Evolutionary conservation across 192 early-diverging fungal genomes (phyloP).

Genomic region (Phycomyces nitens): DNA sequence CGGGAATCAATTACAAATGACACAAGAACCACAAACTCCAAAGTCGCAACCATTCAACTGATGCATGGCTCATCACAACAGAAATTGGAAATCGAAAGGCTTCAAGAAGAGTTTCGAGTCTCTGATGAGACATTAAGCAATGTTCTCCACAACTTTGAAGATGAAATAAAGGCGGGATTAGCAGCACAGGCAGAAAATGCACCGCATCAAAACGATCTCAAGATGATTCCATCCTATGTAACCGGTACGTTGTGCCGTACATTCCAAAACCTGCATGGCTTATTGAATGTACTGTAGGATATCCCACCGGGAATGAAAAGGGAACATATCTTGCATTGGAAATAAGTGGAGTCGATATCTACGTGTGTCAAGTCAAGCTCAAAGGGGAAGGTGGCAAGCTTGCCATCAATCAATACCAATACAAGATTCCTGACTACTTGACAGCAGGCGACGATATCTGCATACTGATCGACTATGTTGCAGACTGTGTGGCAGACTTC

Average conservation of each 20-base stretch:
- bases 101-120: slow-evolving; percentile 7
- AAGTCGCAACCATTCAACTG: background rate
- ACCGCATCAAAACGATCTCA: slow-evolving; percentile 33
- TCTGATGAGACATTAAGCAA: slow-evolving; percentile 10
- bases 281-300: slow-evolving; percentile 23
- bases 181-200: slow-evolving; percentile 27
- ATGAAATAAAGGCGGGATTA: slow-evolving; percentile 52
- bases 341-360: slow-evolving; percentile 90
- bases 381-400: slow-evolving; percentile 69
- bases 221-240: slow-evolving; percentile 91
- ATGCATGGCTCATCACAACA: slow-evolving; percentile 4
- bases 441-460: slow-evolving; percentile 50
- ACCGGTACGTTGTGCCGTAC: slow-evolving; percentile 32
- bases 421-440: slow-evolving; percentile 62
- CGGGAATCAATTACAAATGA: background rate
- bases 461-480: slow-evolving; percentile 78
- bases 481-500: slow-evolving; percentile 45
- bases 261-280: background rate
- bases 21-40: background rate
- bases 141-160: slow-evolving; percentile 44
- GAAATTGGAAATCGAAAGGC: slow-evolving; percentile 3
- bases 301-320: slow-evolving; percentile 81
- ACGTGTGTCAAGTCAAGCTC: slow-evolving; percentile 80
- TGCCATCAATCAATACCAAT: slow-evolving; percentile 76
- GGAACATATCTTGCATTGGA: slow-evolving; percentile 89